phyloP scores from a whole-genome alignment of 2,329 filamentous ascomycete species.

The Endothia cerciana region DNA sequence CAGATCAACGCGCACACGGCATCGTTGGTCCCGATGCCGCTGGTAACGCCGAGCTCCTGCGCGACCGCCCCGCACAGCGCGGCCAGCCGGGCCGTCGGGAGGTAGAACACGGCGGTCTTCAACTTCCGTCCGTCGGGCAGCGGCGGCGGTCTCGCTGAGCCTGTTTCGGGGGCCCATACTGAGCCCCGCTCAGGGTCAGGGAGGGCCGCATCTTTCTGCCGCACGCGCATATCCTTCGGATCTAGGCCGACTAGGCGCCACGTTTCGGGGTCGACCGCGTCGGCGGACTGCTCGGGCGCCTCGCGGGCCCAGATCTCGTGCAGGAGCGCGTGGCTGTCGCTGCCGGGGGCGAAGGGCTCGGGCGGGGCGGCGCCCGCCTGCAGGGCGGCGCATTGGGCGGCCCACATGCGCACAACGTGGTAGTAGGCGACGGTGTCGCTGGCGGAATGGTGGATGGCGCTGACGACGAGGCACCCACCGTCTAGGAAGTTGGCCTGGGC shows the following conservation, averaged over 20 bases:
- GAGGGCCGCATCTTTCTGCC: not conserved
- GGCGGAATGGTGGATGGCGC: constrained; percentile 18
- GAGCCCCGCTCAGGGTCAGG: not conserved
- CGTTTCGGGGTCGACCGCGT: constrained; percentile 3
- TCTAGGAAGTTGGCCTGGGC: constrained; percentile 33
- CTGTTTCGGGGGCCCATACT: too few species aligned
- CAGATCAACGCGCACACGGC: constrained; percentile 30
- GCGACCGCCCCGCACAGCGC: constrained; percentile 10
- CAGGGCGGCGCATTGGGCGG: constrained; percentile 22
- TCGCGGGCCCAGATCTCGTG: constrained; percentile 23
- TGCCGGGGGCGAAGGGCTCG: constrained; percentile 7
- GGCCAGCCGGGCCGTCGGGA: constrained; percentile 18
- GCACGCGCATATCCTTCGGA: not conserved
- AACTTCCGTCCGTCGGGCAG: not conserved
- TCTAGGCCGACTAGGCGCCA: constrained; percentile 9
- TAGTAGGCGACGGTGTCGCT: constrained; percentile 22
- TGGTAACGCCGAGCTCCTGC: not conserved
- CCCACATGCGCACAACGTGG: constrained; percentile 23
- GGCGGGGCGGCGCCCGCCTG: constrained; percentile 1
- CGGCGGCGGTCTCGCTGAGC: not conserved
- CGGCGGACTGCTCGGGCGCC: not conserved
- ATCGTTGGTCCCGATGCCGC: constrained; percentile 25
- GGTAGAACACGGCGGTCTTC: constrained; percentile 28
- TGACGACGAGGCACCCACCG: constrained; percentile 27
- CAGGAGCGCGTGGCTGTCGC: constrained; percentile 21